Conservation (phyloP, 192 early-diverging fungal species). For the Borealophlyctis nickersoniae region DNA sequence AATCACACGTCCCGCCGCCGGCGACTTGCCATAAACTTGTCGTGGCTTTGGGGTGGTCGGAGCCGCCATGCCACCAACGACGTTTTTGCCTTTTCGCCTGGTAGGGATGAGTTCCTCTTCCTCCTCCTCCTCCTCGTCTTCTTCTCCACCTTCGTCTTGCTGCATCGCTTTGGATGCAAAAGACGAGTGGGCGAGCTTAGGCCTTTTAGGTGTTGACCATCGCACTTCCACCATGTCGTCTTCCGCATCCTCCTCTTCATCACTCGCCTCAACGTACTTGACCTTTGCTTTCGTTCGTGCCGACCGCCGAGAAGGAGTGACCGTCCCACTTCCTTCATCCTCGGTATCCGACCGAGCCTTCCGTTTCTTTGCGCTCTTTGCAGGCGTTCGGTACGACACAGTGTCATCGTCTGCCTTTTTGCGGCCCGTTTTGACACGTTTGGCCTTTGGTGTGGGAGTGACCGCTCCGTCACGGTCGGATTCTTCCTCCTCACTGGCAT, state of each 20-base stretch:
- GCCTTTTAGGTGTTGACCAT: too few species aligned
- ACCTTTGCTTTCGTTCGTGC: constrained; percentile 16
- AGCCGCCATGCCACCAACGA: too few species aligned
- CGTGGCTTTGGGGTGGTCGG: too few species aligned
- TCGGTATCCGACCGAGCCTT: constrained; percentile 7
- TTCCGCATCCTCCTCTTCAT: constrained; percentile 24
- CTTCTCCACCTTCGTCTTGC: constrained; percentile 1
- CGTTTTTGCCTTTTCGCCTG: too few species aligned
- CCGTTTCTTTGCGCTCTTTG: not conserved
- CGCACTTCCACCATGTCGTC: constrained; percentile 17
- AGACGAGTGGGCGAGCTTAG: too few species aligned
- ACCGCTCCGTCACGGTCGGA: constrained; percentile 9
- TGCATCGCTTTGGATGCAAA: not conserved
- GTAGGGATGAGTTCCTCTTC: too few species aligned
- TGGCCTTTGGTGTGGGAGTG: not conserved
- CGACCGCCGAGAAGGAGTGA: constrained; percentile 19
- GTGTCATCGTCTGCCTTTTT: constrained; percentile 6
- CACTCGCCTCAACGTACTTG: constrained; percentile 12
- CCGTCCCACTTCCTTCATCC: constrained; percentile 17
- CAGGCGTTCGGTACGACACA: not conserved
- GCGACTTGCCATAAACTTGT: too few species aligned
- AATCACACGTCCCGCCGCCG: too few species aligned
- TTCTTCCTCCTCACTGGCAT: constrained; percentile 15
- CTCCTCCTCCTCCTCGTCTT: not conserved
- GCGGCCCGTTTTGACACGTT: not conserved